Conservation (phyloP, 2,329 filamentous ascomycete species). For the Xylariaceae sp. region DNA sequence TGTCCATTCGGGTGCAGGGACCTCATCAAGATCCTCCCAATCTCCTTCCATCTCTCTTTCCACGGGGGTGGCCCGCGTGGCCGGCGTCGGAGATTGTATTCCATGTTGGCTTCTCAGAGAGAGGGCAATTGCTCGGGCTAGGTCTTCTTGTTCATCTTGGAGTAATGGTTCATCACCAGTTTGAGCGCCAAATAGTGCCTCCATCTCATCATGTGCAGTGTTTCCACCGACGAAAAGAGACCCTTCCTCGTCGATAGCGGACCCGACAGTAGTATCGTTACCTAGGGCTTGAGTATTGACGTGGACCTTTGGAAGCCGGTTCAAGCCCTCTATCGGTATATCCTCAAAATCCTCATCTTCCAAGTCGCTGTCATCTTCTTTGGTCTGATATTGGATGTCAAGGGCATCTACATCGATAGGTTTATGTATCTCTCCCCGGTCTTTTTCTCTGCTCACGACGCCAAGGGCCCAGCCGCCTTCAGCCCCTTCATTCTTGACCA, state of each 20-base stretch:
- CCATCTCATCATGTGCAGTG: slow-evolving; percentile 12
- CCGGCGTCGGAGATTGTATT: slow-evolving; percentile 25
- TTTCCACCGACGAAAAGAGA: slow-evolving; percentile 50
- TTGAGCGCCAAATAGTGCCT: slow-evolving; percentile 21
- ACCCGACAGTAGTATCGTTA: slow-evolving; percentile 21
- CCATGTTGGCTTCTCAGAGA: slow-evolving; percentile 65
- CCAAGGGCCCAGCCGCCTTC: slow-evolving; percentile 95
- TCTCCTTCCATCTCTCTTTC: slow-evolving; percentile 32
- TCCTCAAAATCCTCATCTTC: slow-evolving; percentile 81
- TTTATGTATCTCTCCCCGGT: slow-evolving; percentile 72
- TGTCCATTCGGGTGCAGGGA: slow-evolving; percentile 49
- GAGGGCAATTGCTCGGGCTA: slow-evolving; percentile 76
- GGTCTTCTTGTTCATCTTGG: slow-evolving; percentile 51
- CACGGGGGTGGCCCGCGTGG: background rate
- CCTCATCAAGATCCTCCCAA: slow-evolving; percentile 45
- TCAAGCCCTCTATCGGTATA: slow-evolving; percentile 84
- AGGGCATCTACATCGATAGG: slow-evolving; percentile 85
- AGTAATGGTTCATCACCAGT: slow-evolving; percentile 33
- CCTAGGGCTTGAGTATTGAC: slow-evolving; percentile 23
- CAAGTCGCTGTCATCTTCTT: slow-evolving; percentile 53
- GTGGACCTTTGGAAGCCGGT: slow-evolving; percentile 66
- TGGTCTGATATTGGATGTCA: slow-evolving; percentile 50
- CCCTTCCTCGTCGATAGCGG: slow-evolving; percentile 40
- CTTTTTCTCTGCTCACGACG: slow-evolving; percentile 80
- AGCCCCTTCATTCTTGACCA: slow-evolving; percentile 91